Base-by-base conservation (phyloP, 1,284 basidiomycete species). In the Phenoliferia sp. region DNA sequence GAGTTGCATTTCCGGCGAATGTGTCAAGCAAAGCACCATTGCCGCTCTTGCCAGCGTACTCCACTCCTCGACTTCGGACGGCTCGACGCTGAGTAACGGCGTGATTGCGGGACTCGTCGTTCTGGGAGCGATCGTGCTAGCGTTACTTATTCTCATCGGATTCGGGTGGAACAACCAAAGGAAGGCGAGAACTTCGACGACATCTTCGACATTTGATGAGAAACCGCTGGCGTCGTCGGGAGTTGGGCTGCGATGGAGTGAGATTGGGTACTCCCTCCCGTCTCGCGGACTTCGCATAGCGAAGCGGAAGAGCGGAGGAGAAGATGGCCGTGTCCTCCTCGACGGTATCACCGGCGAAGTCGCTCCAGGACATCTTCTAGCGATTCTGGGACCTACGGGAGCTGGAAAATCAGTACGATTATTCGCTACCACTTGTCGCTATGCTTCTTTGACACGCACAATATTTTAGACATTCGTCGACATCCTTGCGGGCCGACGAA, bases 81-180 rank as follows among this genome's bases (percentile, higher is more conserved):
- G 76, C 77, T 80, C 77, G 31, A 77, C 79, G 31, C 84, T 94
- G 3, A 84, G 86, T 64, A 84, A 86, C 0, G 91, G 92, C 2
- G 91, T 94, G 22, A 91, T 94, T 67, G 92, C 89, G 36, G 92
- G 92, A 19, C 80, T 95, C 26, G 90, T 87, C 0, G 89, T 93
- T 33, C 86, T 95, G 3, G 88, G 90, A 22, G 83, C 80, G 0
- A 76, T 94, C 50, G 64, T 89, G n/a, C 78, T 84, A 1, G 73
- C 86, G 1, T 84, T 87, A 0, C 76, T 92, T 6, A 77, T 80
- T 0, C 78, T 87, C 33, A 75, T 93, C 10, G 63, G 84, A 2
- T 82, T 87, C 73, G 92, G 90, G 0, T 83, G 85, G 72, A 67
- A 85, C 44, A 78, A 76, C 7, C 90, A 90, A 75, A 82, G 84